Percentiles rank a stretch among this genome's conserved stretches.
Conservation (phyloP, 2,329 filamentous ascomycete genomes). For the Colletotrichum magnum region DNA sequence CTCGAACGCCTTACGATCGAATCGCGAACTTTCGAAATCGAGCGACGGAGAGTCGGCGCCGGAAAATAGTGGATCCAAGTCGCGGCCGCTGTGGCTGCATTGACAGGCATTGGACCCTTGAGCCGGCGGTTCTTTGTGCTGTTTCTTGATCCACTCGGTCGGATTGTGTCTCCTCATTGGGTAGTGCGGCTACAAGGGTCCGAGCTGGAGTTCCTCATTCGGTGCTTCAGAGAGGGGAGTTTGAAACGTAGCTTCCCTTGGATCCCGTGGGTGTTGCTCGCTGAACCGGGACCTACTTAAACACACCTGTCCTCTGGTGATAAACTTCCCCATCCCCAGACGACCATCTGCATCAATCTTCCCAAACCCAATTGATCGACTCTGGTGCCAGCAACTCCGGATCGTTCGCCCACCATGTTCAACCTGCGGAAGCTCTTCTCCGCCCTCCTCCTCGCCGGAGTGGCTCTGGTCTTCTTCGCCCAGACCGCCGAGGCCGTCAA, state of each 20-base stretch:
- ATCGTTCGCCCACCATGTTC: conserved; percentile 72
- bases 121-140: background rate
- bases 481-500: conserved; percentile 81
- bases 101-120: conserved; percentile 22
- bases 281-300: conserved; percentile 23
- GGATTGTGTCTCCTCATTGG: conserved; percentile 37
- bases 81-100: conserved; percentile 26
- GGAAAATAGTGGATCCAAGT: conserved; percentile 31
- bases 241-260: conserved; percentile 38
- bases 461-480: conserved; percentile 81
- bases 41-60: conserved; percentile 37
- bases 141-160: conserved; percentile 4
- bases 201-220: conserved; percentile 37
- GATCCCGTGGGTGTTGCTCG: background rate
- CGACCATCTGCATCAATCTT: conserved; percentile 21
- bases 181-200: conserved; percentile 36
- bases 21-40: conserved; percentile 37
- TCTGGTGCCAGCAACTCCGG: conserved; percentile 12
- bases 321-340: conserved; percentile 17
- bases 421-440: conserved; percentile 79
- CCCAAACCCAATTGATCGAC: conserved; percentile 34
- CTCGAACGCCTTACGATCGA: background rate
- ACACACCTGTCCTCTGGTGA: conserved; percentile 27
- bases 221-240: conserved; percentile 39
- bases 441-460: conserved; percentile 81